These are phyloP conservation scores for Meyerozyma sp. DNA, from an alignment of 1,139 yeast species.

Conservation along the genomic window DNA sequence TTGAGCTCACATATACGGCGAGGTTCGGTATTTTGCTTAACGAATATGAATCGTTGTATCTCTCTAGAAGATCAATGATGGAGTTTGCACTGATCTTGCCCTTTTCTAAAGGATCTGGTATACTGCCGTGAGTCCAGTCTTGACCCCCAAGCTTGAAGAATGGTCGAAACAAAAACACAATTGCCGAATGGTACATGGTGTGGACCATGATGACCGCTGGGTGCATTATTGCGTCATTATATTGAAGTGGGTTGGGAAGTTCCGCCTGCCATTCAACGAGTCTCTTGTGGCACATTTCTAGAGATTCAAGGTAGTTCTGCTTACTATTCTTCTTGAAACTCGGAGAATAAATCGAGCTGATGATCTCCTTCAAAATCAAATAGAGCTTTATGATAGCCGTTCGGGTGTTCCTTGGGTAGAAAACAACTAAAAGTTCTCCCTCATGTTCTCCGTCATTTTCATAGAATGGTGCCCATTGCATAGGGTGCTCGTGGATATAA, in stretches of 20 bases:
- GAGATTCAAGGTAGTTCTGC: conserved; percentile 4
- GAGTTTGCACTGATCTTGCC: conserved; percentile 4
- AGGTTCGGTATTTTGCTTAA: conserved; percentile 6
- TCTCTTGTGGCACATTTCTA: conserved; percentile 3
- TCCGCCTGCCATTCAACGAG: conserved; percentile 4
- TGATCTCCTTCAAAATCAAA: conserved; percentile 6
- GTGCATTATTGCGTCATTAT: conserved; percentile 3
- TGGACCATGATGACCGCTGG: conserved; percentile 10
- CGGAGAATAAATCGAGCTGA: conserved; percentile 3
- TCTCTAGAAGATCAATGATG: conserved; percentile 5
- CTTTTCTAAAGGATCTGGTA: conserved; percentile 5
- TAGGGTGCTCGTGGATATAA: conserved; percentile 3
- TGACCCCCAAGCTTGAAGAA: conserved; percentile 7
- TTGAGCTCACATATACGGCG: conserved; percentile 8
- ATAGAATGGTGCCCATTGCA: neutral
- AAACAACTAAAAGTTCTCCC: conserved; percentile 2
- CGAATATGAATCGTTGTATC: conserved; percentile 4
- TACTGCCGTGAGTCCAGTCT: conserved; percentile 4
- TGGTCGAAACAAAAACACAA: conserved; percentile 9
- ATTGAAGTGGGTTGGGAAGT: conserved; percentile 4
- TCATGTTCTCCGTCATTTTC: neutral
- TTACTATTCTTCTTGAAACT: conserved; percentile 2
- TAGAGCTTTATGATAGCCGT: conserved; percentile 6
- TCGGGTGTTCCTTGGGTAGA: conserved; percentile 6
- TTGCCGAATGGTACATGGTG: conserved; percentile 8